Conservation (phyloP, 2,329 filamentous ascomycete species). For the Colletotrichum agaves region DNA sequence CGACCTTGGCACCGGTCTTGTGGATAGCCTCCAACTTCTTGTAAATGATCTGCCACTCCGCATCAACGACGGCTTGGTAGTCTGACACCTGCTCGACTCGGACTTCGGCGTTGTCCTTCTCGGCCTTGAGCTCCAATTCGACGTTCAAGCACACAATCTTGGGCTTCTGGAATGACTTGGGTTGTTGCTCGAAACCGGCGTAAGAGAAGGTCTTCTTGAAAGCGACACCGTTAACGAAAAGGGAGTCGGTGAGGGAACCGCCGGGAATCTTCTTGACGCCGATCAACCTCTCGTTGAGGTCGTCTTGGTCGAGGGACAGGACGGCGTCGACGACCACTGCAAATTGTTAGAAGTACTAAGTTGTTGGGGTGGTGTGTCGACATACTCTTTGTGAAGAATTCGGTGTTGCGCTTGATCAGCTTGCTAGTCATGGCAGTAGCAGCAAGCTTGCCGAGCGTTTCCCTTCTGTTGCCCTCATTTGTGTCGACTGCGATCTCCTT, state of each 20-base stretch:
- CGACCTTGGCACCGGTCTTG: conserved; percentile 95
- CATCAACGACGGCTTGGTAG: conserved; percentile 99
- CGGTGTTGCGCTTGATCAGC: conserved; percentile 95
- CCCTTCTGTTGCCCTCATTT: conserved; percentile 82
- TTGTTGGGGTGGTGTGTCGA: conserved; percentile 1
- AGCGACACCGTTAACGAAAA: conserved; percentile 97
- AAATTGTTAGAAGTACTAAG: conserved; percentile 9
- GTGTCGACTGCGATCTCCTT: conserved; percentile 96
- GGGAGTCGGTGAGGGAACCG: conserved; percentile 92
- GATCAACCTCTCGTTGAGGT: conserved; percentile 97
- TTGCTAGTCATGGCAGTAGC: conserved; percentile 99
- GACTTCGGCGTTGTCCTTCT: conserved; percentile 99
- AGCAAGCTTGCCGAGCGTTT: conserved; percentile 89
- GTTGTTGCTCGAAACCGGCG: conserved; percentile 98
- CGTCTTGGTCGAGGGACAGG: conserved; percentile 92
- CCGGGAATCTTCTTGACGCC: conserved; percentile 98
- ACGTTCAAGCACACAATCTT: conserved; percentile 98
- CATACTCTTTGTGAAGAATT: conserved; percentile 97
- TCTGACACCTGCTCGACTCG: conserved; percentile 98
- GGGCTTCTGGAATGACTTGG: conserved; percentile 92
- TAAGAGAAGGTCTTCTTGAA: conserved; percentile 99
- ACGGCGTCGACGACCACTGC: conserved; percentile 98
- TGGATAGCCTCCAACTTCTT: conserved; percentile 97
- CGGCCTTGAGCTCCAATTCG: conserved; percentile 96
- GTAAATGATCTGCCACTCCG: conserved; percentile 99